Evolutionary conservation across 306 rosid genomes (phyloP), one percentile per base, ranked within the genome.

Genomic region (Benincasa hispida): DNA sequence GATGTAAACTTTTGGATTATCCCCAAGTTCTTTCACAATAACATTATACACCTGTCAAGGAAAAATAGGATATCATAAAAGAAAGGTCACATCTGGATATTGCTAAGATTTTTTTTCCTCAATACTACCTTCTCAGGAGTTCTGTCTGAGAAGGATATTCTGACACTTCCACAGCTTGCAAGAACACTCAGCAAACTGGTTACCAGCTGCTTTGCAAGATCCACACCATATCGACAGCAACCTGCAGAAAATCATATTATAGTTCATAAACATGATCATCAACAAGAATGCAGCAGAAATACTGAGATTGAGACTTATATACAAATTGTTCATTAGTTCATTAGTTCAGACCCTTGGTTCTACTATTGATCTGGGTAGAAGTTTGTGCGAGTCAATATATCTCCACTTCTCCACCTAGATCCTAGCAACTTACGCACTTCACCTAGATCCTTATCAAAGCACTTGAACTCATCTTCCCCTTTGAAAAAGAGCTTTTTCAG

Each of bases 81-180:
- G 65, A 55, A 70, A 35, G 50, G 55, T 65, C 66, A 35, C 56
- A 48, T 3, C 47, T 37, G 45, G 74, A 61, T 14, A 69, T 51
- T 59, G 13, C 72, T 37, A n/a, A 66, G 72, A 37, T 17, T 10
- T 66, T 66, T 18, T 41, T 10, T 19, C 9, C 72, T 37, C 72
- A 12, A 21, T 67, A 78, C 77, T 82, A 91, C 98, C 91, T 90
- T 94, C 80, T 83, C 83, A 30, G 98, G 91, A 69, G 98, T 91
- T 84, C 88, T 89, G 80, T 85, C 83, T n/a, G 97, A 87, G 82
- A 89, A 94, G 84, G 97, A 91, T 90, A 94, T 90, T 83, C 94
- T 90, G 80, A 94, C 86, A 77, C 91, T 91, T 77, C 96, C 97
- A 80, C 97, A 94, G 85, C 89, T 89, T 69, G 15, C 84, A 85